Percentiles rank a stretch among this genome's conserved stretches.
These are phyloP conservation scores for Aspergillus pseudonomiae DNA, from an alignment of 2,329 filamentous ascomycete species.

Conservation along the genomic window DNA sequence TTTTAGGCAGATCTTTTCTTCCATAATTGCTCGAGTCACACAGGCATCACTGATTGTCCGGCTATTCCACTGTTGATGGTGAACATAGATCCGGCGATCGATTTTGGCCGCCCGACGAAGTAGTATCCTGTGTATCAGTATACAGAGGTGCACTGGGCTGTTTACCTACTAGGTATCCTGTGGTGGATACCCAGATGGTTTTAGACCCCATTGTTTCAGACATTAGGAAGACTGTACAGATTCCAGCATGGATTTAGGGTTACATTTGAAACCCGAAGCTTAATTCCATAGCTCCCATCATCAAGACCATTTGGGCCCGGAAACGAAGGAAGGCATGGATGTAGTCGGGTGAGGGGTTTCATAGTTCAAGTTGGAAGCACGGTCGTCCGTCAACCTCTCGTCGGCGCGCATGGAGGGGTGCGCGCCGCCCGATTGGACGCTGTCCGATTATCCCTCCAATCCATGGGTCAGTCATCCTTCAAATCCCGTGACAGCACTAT, in stretches of 20 bases:
- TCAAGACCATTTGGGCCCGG: background rate
- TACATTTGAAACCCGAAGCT: background rate
- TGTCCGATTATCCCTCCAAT: conserved; percentile 13
- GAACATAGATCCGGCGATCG: background rate
- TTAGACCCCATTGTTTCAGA: background rate
- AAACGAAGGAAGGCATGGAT: background rate
- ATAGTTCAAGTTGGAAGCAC: conserved; percentile 13
- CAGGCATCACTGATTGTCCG: background rate
- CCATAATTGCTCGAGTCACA: background rate
- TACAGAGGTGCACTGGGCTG: background rate
- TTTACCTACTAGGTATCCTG: background rate
- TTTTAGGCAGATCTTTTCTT: background rate
- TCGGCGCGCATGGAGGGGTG: conserved; percentile 42
- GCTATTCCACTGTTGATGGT: background rate
- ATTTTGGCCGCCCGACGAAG: background rate
- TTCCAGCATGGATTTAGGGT: background rate
- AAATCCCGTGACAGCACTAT: conserved; percentile 11
- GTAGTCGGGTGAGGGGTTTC: background rate
- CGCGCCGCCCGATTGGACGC: conserved; percentile 38
- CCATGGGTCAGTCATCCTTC: conserved; percentile 20
- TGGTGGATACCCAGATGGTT: background rate
- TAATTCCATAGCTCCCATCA: background rate
- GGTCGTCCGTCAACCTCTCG: conserved; percentile 30
- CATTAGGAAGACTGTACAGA: background rate
- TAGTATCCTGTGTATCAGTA: background rate